Base-by-base conservation (phyloP, 768 basidiomycete species). In the Cyathus striatus region DNA sequence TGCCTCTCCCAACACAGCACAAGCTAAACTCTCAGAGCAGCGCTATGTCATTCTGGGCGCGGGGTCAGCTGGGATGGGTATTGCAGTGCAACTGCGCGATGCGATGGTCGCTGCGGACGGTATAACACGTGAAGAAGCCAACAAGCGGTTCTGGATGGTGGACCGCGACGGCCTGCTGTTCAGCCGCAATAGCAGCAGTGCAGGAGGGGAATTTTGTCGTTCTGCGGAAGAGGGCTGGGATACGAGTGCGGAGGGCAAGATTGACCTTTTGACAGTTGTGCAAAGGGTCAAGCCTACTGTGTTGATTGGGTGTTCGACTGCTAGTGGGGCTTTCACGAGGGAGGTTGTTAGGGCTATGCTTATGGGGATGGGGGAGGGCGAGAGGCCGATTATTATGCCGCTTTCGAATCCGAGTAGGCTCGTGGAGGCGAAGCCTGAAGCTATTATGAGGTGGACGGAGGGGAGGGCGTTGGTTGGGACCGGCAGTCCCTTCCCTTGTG, bases 291-390 rank as follows among this genome's bases (percentile, higher is more conserved):
- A 79, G 53, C 90, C 91, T 18, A 95, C 90, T 1, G 76, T 90
- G 9, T 59, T 95, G 36, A 87, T 95, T 49, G 91, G 91, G 23
- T 86, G 83, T 45, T 90, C 87, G 44, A 92, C 90, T 2, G 71
- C 78, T 38, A 71, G 77, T 16, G 84, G 86, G 3, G 86, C 82
- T 23, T 95, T 95, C 63, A 83, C 75, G 3, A 76, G 88, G 63
- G 80, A 85, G 44, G 68, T 90, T 30, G 65, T 89, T 24, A 68
- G 69, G 55, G 72, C 75, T 21, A 84, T 93, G 88, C 71, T 76
- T 22, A 42, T 51, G 18, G 61, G 57, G 0, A 42, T 57, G 34
- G 48, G 39, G 16, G 38, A 43, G 9, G 46, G 42, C 7, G 77
- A 75, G 48, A 66, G 84, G 46, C 90, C 90, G 0, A 85, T 92